Evolutionary conservation across 306 rosid species (phyloP).

Genomic region (Cajanus cajan): DNA sequence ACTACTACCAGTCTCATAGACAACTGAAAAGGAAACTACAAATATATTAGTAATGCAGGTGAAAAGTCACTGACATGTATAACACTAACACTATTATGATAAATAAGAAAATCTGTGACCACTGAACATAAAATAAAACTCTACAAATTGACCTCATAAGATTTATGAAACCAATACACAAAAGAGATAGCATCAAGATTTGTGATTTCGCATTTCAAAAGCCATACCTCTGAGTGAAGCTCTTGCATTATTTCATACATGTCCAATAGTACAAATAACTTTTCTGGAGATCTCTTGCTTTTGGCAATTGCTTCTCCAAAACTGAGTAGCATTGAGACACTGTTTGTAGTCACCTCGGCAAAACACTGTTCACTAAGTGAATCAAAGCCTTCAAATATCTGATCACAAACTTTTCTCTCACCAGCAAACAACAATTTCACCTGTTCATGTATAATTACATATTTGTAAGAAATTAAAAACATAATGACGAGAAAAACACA

Average conservation of each 20-base stretch:
- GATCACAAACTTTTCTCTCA: slow-evolving; percentile 89
- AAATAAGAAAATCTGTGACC: not conserved
- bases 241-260: slow-evolving; percentile 98
- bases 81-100: not conserved
- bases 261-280: slow-evolving; percentile 92
- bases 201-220: slow-evolving; percentile 16
- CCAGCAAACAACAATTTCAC: slow-evolving; percentile 94
- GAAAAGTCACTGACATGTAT: slow-evolving; percentile 9
- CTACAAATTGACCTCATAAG: not conserved
- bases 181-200: not conserved
- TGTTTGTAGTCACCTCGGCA: slow-evolving; percentile 88
- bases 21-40: not conserved
- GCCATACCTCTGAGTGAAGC: slow-evolving; percentile 87
- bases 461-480: not conserved
- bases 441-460: slow-evolving; percentile 48
- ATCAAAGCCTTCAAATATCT: slow-evolving; percentile 85
- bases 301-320: slow-evolving; percentile 96
- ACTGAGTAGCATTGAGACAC: slow-evolving; percentile 86
- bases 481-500: not conserved
- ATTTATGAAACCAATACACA: slow-evolving; percentile 12
- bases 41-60: not conserved
- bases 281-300: slow-evolving; percentile 97
- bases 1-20: not conserved
- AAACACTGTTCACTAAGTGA: slow-evolving; percentile 86
- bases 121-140: not conserved